Conservation (phyloP, 1,284 basidiomycete genomes). For the Cutaneotrichosporon spelunceum region DNA sequence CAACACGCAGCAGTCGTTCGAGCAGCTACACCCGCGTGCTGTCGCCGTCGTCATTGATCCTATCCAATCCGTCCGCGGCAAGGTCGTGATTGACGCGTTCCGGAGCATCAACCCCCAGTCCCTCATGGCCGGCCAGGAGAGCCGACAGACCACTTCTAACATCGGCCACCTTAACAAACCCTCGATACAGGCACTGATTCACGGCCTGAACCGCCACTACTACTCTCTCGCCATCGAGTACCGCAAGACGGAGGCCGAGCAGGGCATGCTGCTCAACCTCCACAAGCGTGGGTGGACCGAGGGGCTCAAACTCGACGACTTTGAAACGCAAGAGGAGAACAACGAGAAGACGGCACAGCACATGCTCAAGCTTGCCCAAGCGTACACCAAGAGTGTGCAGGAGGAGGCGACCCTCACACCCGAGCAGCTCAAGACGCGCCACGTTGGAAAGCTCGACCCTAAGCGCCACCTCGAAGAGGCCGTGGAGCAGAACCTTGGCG, state of each 20-base stretch:
- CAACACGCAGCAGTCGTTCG: constrained; percentile 99
- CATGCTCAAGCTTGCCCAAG: constrained; percentile 84
- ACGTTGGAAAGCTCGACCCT: constrained; percentile 96
- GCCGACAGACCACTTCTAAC: constrained; percentile 95
- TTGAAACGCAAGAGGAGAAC: constrained; percentile 73
- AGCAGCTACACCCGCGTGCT: constrained; percentile 88
- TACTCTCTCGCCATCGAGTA: constrained; percentile 94
- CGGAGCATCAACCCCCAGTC: constrained; percentile 86
- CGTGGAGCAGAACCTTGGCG: constrained; percentile 93
- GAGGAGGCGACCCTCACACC: constrained; percentile 87
- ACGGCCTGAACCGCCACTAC: constrained; percentile 93
- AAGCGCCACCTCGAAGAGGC: constrained; percentile 94
- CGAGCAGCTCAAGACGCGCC: constrained; percentile 89
- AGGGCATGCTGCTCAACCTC: constrained; percentile 96
- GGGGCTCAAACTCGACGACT: constrained; percentile 83
- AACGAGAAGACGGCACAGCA: constrained; percentile 93
- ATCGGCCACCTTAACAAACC: constrained; percentile 99
- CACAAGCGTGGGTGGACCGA: constrained; percentile 98
- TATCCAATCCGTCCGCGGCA: constrained; percentile 97
- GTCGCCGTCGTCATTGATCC: constrained; percentile 98
- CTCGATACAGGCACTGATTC: constrained; percentile 92
- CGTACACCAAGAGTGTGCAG: constrained; percentile 93
- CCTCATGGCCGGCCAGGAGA: constrained; percentile 81
- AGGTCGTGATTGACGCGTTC: constrained; percentile 99
- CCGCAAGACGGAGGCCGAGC: constrained; percentile 93